Base-by-base conservation (phyloP, 371 early-diverging fungal genomes). In the Mucor sp. region DNA sequence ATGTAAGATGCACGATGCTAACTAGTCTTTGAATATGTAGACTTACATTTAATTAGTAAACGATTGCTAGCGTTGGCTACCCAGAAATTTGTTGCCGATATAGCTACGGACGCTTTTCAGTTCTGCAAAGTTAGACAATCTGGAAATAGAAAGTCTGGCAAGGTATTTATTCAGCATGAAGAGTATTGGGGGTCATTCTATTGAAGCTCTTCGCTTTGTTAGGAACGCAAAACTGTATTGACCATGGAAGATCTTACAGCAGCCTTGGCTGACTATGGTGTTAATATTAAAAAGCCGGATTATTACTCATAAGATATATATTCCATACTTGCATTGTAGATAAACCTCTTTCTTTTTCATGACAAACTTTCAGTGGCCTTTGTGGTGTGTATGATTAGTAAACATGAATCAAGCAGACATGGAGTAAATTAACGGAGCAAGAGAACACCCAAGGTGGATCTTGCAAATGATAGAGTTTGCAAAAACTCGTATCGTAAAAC, bases 11-110 rank as follows among this genome's bases (percentile, higher is more conserved):
- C 25, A 56, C 25, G 9, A 27, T 12, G 0, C 8, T 4, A 37
- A 2, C 14, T 37, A 27, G 58, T 59, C 19, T 55, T 35, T 53
- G 27, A n/a, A 15, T 21, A 48, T 43, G 35, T 19, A 58, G 39
- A 58, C 19, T 55, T 3, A 32, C 27, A 57, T 57, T 32, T 27
- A 53, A 12, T 27, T 37, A 92, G 91, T 58, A 97, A 97, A 79
- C 87, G 96, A 28, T 76, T 97, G 37, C 80, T 98, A 19, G 95
- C 94, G 4, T 80, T 98, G 57, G 97, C 95, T 0, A 91, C 97
- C 14, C 98, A 98, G 84, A 97, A 97, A 73, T 98, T 97, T 67
- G 86, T 97, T 19, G 88, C 96, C 1, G 99, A 97, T 72, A 90
- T 98, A 67, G 95, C 96, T 12, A 93, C 92, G 0, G 97, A 98